Evolutionary conservation across 2,329 filamentous ascomycete species (phyloP).

Genomic region (Ophiostoma sp.): DNA sequence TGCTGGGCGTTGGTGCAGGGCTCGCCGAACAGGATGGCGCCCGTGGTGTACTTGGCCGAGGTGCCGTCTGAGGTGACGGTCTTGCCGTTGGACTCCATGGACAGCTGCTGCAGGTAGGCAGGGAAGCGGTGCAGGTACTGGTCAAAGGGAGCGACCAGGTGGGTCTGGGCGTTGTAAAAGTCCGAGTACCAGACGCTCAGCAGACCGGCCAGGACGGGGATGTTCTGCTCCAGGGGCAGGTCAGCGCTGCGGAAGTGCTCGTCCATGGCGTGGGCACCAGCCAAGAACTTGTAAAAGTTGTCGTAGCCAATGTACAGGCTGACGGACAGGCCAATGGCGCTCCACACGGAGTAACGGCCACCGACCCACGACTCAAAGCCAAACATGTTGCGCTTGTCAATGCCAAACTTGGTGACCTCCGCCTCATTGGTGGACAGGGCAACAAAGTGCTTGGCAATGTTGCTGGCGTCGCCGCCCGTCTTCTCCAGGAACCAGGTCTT

Average conservation of each 20-base stretch:
- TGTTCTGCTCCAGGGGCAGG: slow-evolving; percentile 88
- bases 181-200: slow-evolving; percentile 98
- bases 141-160: slow-evolving; percentile 98
- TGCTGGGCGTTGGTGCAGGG: slow-evolving; percentile 98
- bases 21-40: slow-evolving; percentile 93
- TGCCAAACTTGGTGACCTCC: slow-evolving; percentile 97
- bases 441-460: slow-evolving; percentile 98
- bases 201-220: slow-evolving; percentile 84
- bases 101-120: slow-evolving; percentile 96
- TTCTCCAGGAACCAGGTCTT: slow-evolving; percentile 95
- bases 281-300: slow-evolving; percentile 95
- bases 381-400: slow-evolving; percentile 99
- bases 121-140: slow-evolving; percentile 99
- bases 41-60: slow-evolving; percentile 95
- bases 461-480: slow-evolving; percentile 61
- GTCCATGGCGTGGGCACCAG: slow-evolving; percentile 95
- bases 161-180: slow-evolving; percentile 97
- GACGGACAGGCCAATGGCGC: slow-evolving; percentile 92
- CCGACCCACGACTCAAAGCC: slow-evolving; percentile 98
- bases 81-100: slow-evolving; percentile 99
- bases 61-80: slow-evolving; percentile 84
- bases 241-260: slow-evolving; percentile 82
- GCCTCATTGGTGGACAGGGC: slow-evolving; percentile 92
- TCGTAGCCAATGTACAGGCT: slow-evolving; percentile 93
- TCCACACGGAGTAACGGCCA: slow-evolving; percentile 98